Evolutionary conservation across 169 alveolate genomes (phyloP), one percentile per base, ranked within the genome.

Genomic region (Eimeria mitis): DNA sequence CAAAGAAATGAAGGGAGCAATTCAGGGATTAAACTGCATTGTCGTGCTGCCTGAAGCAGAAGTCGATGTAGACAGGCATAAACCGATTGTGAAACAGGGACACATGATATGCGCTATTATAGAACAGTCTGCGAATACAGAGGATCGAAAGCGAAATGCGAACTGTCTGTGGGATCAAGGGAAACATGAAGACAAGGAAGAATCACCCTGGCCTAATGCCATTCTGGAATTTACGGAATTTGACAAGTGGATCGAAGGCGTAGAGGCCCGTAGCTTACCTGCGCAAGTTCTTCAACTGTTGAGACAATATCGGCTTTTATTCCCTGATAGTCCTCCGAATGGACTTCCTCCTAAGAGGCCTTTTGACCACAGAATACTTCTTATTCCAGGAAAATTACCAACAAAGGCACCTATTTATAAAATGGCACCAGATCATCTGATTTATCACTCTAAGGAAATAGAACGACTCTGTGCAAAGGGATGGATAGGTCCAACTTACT

Each of bases 401-500:
- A 68, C 78, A 7, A 68, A 68, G 44, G 11, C 78, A 3, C n/a
- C 78, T 7, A 68, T 68, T 2, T 68, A 68, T 42, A 7, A 19
- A 6, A 68, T 68, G 78, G 4, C 78, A 40, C 44, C 78, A 40
- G 78, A 68, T 11, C 78, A 68, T 5, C 78, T 68, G 2, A 7
- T 2, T 1, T 68, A 11, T 19, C 78, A 68, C 44, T 14, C 2
- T 6, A 21, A 68, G 78, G 78, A 68, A 42, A 68, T 68, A 68
- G 40, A 40, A 5, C 11, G 21, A 11, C 44, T 68, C 7, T 68
- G n/a, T 28, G 78, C 78, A 6, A 23, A 68, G 16, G 78, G 78
- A 42, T 68, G 78, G 78, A 68, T 68, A 6, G 78, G 78, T 42
- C 78, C 75, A 2, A 68, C 78, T 11, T 68, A 68, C 78, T 68